Conservation (phyloP, 768 basidiomycete species). For the Vararia minispora region DNA sequence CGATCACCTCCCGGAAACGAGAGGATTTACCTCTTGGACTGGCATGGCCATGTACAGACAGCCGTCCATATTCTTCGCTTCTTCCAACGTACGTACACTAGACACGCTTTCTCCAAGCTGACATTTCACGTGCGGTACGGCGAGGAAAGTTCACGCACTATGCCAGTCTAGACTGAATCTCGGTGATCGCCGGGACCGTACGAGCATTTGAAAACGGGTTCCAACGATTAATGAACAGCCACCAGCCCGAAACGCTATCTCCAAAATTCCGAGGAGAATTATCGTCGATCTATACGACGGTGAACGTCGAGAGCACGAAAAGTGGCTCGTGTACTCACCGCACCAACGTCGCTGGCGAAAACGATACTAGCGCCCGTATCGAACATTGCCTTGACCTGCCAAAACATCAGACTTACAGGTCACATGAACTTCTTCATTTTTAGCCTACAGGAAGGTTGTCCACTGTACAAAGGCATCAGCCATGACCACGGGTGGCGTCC, state of each 20-base stretch:
- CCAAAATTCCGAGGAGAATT: slow-evolving; percentile 93
- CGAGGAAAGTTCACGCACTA: slow-evolving; percentile 51
- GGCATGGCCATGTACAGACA: slow-evolving; percentile 94
- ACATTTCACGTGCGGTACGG: not conserved
- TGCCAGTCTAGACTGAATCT: slow-evolving; percentile 88
- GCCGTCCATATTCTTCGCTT: slow-evolving; percentile 83
- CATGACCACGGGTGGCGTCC: too few species aligned
- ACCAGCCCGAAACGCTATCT: slow-evolving; percentile 93
- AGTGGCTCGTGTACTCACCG: slow-evolving; percentile 34
- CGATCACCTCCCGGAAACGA: not conserved
- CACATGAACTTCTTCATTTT: not conserved
- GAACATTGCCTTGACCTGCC: slow-evolving; percentile 81
- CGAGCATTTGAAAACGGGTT: slow-evolving; percentile 78
- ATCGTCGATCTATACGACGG: slow-evolving; percentile 61
- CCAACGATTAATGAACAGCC: slow-evolving; percentile 87
- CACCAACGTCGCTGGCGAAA: slow-evolving; percentile 89
- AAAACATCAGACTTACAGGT: too few species aligned
- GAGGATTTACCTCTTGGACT: slow-evolving; percentile 61
- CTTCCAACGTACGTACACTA: slow-evolving; percentile 88
- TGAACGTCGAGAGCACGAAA: not conserved
- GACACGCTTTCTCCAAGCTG: slow-evolving; percentile 56
- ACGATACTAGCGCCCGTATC: slow-evolving; percentile 84
- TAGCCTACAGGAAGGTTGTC: slow-evolving; percentile 74
- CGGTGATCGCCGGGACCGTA: slow-evolving; percentile 79
- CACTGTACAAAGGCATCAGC: slow-evolving; percentile 31